Conservation (phyloP, 768 basidiomycete genomes). For the Mycena leptocephala region DNA sequence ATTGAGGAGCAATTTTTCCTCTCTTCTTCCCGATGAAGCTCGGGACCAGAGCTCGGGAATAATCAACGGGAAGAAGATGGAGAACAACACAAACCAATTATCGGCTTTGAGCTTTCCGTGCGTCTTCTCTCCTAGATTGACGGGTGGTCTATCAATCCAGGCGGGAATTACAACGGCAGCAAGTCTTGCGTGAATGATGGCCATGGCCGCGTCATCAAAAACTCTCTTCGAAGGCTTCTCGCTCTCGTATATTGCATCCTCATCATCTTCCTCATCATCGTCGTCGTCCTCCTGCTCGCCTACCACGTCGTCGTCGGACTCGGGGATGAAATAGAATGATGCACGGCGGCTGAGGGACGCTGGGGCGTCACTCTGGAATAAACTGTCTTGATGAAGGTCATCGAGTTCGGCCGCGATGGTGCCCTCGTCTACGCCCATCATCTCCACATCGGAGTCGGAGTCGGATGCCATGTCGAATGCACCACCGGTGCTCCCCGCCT, state of each 20-base stretch:
- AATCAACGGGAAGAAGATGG: conserved; percentile 27
- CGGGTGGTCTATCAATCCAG: conserved; percentile 31
- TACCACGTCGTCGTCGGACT: neutral
- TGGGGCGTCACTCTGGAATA: neutral
- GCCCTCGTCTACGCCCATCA: neutral
- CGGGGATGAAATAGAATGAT: neutral
- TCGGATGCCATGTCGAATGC: neutral
- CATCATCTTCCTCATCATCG: neutral
- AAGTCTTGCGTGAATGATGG: conserved; percentile 14
- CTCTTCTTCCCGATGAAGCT: neutral
- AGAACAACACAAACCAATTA: conserved; percentile 33
- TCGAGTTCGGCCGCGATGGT: neutral
- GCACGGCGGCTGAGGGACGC: conserved; percentile 4
- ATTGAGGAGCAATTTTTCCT: conserved; percentile 10
- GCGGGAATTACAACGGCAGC: conserved; percentile 19
- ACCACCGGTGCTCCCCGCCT: neutral
- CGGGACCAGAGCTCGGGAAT: conserved; percentile 17
- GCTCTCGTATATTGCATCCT: conserved; percentile 11
- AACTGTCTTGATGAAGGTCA: conserved; percentile 6
- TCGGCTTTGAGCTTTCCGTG: conserved; percentile 41
- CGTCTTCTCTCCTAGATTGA: conserved; percentile 35
- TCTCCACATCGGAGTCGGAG: neutral
- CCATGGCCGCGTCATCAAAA: conserved; percentile 12
- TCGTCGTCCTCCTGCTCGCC: neutral
- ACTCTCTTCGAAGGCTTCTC: conserved; percentile 15